Percentiles rank a stretch among this genome's conserved stretches.
Conservation (phyloP, 1,284 basidiomycete genomes). For the Cryptococcus sp. region DNA sequence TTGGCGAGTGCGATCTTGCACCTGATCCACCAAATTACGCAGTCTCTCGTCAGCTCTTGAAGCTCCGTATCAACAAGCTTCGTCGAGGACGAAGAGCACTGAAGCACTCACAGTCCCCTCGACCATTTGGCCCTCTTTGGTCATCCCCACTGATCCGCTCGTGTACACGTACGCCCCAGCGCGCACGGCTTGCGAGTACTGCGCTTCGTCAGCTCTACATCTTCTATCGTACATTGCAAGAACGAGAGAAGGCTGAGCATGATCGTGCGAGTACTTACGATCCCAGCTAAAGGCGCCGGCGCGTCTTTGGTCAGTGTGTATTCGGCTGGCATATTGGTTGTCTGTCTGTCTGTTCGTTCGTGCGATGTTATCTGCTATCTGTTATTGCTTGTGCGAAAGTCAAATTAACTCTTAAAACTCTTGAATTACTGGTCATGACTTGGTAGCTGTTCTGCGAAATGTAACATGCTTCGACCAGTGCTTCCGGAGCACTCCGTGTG, state of each 20-base stretch:
- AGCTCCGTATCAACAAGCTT: no score
- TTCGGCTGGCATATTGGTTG: conserved; percentile 34
- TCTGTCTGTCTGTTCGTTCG: background rate
- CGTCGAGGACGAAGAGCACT: no score
- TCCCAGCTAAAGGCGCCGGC: conserved; percentile 42
- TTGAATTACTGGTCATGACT: no score
- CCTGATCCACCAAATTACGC: conserved; percentile 9
- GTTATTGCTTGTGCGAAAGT: no score
- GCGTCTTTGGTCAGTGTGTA: conserved; percentile 41
- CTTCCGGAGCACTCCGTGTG: no score
- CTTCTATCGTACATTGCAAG: background rate
- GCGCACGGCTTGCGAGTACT: conserved; percentile 49
- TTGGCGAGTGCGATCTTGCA: conserved; percentile 44
- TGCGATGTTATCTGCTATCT: no score
- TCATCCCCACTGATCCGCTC: conserved; percentile 46
- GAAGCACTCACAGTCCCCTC: conserved; percentile 35
- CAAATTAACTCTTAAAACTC: no score
- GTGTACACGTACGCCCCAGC: conserved; percentile 46
- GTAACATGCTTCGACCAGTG: no score
- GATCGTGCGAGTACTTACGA: conserved; percentile 26
- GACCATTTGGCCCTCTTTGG: conserved; percentile 44
- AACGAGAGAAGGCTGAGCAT: background rate
- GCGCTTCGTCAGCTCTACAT: conserved; percentile 1
- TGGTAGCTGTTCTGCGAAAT: no score
- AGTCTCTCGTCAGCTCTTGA: no score